Percentiles rank a stretch among this genome's conserved stretches.
phyloP scores from a whole-genome alignment of 2,329 filamentous ascomycete species.

The Cyphellophora europaea region DNA sequence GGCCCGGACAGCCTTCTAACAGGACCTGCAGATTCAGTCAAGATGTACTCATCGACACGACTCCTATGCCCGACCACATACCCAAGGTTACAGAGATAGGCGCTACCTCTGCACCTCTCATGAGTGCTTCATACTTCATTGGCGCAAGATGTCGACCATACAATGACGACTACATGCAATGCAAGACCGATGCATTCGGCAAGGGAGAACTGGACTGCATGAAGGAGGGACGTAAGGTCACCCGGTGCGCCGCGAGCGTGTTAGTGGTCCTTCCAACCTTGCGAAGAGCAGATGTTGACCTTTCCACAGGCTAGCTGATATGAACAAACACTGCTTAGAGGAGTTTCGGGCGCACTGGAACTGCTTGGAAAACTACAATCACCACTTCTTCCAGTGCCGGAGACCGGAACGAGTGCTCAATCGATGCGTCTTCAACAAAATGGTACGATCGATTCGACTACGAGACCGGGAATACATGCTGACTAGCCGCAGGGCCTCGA shows the following conservation, averaged over 20 bases:
- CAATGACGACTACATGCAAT: slow-evolving; percentile 99
- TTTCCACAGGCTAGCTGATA: slow-evolving; percentile 76
- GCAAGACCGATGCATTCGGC: slow-evolving; percentile 90
- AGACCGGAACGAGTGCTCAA: slow-evolving; percentile 82
- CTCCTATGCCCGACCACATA: slow-evolving; percentile 83
- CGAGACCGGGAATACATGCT: slow-evolving; percentile 1
- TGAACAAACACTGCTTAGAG: slow-evolving; percentile 87
- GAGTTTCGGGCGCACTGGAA: slow-evolving; percentile 92
- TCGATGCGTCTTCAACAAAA: slow-evolving; percentile 88
- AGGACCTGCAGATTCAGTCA: slow-evolving; percentile 69
- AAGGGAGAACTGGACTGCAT: slow-evolving; percentile 88
- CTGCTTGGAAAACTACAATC: slow-evolving; percentile 95
- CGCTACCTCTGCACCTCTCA: slow-evolving; percentile 80
- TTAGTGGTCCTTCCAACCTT: slow-evolving; percentile 43
- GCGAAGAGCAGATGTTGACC: slow-evolving; percentile 15
- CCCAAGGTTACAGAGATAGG: slow-evolving; percentile 91
- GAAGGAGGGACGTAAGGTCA: slow-evolving; percentile 93
- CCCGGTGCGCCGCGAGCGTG: slow-evolving; percentile 92
- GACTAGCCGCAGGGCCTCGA: slow-evolving; percentile 56
- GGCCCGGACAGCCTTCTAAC: background rate
- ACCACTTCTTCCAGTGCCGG: slow-evolving; percentile 93
- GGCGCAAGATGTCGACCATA: slow-evolving; percentile 87
- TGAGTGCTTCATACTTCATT: slow-evolving; percentile 93
- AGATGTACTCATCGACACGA: slow-evolving; percentile 86
- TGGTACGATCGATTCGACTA: slow-evolving; percentile 51